These are phyloP conservation scores for Backusella luteola DNA, from an alignment of 192 early-diverging fungal genomes.

Conservation along the genomic window DNA sequence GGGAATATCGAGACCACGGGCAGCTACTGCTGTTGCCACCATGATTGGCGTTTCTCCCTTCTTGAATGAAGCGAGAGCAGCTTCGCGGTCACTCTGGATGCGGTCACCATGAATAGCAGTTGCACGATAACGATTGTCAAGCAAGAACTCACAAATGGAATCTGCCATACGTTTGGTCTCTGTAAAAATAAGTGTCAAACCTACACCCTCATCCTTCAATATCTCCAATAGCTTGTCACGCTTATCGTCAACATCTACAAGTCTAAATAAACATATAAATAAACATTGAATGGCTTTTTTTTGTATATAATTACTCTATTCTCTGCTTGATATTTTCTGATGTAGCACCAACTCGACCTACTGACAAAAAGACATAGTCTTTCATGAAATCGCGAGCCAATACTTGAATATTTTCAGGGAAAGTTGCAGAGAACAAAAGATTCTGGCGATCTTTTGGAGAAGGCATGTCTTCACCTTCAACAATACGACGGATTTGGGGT, in stretches of 20 bases:
- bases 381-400: conserved; percentile 90
- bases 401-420: conserved; percentile 93
- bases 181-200: conserved; percentile 90
- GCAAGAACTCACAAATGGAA: conserved; percentile 75
- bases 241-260: conserved; percentile 76
- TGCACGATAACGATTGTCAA: conserved; percentile 81
- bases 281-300: conserved; percentile 49
- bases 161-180: conserved; percentile 93
- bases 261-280: conserved; percentile 33
- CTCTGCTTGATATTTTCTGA: conserved; percentile 89
- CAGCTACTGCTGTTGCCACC: conserved; percentile 97
- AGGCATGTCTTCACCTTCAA: conserved; percentile 88
- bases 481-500: conserved; percentile 96
- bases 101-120: conserved; percentile 97
- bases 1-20: conserved; percentile 91
- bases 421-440: conserved; percentile 98
- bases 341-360: conserved; percentile 87
- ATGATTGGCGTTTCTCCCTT: conserved; percentile 81
- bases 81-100: conserved; percentile 93
- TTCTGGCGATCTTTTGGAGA: conserved; percentile 80
- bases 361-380: conserved; percentile 94
- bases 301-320: conserved; percentile 64
- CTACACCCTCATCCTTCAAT: conserved; percentile 73
- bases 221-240: conserved; percentile 69
- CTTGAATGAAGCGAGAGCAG: conserved; percentile 90